Conservation (phyloP, 176 grass and related monocot genomes). For the Neostapfia colusana region DNA sequence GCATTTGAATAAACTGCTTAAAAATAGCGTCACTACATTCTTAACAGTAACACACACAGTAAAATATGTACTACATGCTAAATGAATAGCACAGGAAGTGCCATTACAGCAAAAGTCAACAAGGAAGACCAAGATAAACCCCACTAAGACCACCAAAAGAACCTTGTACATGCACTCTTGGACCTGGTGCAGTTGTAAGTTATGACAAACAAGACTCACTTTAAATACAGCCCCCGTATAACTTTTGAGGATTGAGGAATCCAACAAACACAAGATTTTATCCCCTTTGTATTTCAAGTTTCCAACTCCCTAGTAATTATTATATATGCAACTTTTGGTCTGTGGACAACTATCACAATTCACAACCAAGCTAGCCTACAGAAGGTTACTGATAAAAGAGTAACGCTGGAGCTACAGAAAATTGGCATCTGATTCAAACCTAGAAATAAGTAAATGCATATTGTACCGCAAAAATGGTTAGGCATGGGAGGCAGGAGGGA, state of each 20-base stretch:
- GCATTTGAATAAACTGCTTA: slow-evolving; percentile 12
- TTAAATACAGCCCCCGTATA: neutral
- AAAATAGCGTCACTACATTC: neutral
- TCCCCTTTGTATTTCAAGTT: neutral
- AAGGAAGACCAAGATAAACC: neutral
- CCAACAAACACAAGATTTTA: neutral
- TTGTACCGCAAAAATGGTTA: neutral
- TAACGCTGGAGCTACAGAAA: neutral
- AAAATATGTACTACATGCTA: neutral
- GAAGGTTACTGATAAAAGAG: neutral
- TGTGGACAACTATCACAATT: neutral
- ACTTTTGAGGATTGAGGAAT: neutral
- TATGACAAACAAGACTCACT: neutral
- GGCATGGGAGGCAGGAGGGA: neutral
- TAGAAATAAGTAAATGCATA: neutral
- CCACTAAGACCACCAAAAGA: neutral
- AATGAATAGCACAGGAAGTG: neutral
- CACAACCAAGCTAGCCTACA: neutral
- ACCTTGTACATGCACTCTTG: no score
- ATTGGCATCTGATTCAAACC: neutral
- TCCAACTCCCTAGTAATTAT: neutral
- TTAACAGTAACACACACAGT: neutral
- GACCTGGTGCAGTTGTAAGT: no score
- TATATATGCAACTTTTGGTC: neutral
- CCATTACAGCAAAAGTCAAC: neutral